phyloP scores from a whole-genome alignment of 352 stramenopile genomes.

The Pythium dissotocum region DNA sequence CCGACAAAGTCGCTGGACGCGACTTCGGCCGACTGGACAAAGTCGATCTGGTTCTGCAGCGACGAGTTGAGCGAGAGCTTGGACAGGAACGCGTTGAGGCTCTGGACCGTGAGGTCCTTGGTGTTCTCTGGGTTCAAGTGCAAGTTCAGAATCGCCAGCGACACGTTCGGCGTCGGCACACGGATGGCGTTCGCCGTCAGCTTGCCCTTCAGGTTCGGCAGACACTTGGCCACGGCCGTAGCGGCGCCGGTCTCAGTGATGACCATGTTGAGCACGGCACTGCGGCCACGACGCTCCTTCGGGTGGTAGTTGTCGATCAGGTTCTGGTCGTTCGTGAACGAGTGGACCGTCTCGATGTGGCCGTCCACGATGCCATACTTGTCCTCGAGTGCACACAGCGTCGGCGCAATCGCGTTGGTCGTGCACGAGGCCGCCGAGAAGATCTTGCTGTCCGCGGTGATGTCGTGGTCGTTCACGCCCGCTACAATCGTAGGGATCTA shows the following conservation, averaged over 20 bases:
- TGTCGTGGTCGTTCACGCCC: slow-evolving; percentile 76
- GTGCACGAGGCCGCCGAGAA: slow-evolving; percentile 85
- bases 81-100: slow-evolving; percentile 79
- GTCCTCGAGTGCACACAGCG: slow-evolving; percentile 71
- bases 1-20: slow-evolving; percentile 87
- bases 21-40: slow-evolving; percentile 80
- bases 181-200: slow-evolving; percentile 98
- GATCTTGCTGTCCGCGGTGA: slow-evolving; percentile 57
- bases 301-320: slow-evolving; percentile 89
- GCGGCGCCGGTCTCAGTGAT: slow-evolving; percentile 87
- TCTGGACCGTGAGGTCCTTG: slow-evolving; percentile 58
- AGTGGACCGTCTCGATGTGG: slow-evolving; percentile 90
- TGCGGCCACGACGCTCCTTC: slow-evolving; percentile 86
- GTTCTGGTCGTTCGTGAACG: slow-evolving; percentile 91
- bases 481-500: slow-evolving; percentile 75
- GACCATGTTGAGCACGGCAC: slow-evolving; percentile 89
- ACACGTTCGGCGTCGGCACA: slow-evolving; percentile 98
- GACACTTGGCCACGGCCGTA: slow-evolving; percentile 83
- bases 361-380: slow-evolving; percentile 82
- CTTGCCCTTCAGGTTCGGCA: slow-evolving; percentile 95
- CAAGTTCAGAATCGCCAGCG: slow-evolving; percentile 96
- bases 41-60: slow-evolving; percentile 90
- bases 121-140: slow-evolving; percentile 84
- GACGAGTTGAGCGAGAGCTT: slow-evolving; percentile 81
- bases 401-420: slow-evolving; percentile 84